Base-by-base conservation (phyloP, 768 basidiomycete species). In the Clitopilus passeckerianus region DNA sequence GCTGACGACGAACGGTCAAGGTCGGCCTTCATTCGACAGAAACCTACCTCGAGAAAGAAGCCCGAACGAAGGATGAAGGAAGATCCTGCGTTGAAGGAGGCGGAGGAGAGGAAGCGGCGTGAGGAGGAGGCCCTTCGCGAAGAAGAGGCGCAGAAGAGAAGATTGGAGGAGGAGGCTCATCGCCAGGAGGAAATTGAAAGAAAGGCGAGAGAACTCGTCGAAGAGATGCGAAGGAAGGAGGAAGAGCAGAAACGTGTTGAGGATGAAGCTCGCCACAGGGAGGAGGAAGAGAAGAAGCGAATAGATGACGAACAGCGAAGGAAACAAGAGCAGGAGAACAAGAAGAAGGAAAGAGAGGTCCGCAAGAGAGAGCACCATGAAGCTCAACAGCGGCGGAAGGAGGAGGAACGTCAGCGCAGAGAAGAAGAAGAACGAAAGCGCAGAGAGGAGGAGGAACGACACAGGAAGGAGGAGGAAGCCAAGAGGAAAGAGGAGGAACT, bases 371-470 rank as follows among this genome's bases (percentile, higher is more conserved):
- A 41, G 10, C 14, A 41, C 3, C 14, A 41, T 3, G 37, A 41
- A 41, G 37, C 12, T 5, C 37, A n/a, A 5, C 2, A 5, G n/a
- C 37, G 37, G 10, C 37, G 12, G 7, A 30, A 30, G 20, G 46
- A 50, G 46, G 46, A 50, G 20, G 46, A 50, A 66, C 60, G 58
- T 67, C 66, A 55, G 63, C 65, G 43, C 65, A 65, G 27, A 57
- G 35, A 37, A 18, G 41, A 27, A 18, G 35, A 56, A 54, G 59
- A 43, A 54, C 62, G 61, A 56, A 52, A 41, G 37, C 35, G 43
- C 37, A 57, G 57, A 65, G 68, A 63, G 65, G 67, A 66, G 58
- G 69, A 61, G 37, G 64, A 66, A 59, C 68, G 64, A 57, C 50
- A 56, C 34, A 53, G 61, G 56, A 61, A 44, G 53, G 59, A 58